Conservation (phyloP, 352 stramenopile species). For the Globisporangium heterothallicum region DNA sequence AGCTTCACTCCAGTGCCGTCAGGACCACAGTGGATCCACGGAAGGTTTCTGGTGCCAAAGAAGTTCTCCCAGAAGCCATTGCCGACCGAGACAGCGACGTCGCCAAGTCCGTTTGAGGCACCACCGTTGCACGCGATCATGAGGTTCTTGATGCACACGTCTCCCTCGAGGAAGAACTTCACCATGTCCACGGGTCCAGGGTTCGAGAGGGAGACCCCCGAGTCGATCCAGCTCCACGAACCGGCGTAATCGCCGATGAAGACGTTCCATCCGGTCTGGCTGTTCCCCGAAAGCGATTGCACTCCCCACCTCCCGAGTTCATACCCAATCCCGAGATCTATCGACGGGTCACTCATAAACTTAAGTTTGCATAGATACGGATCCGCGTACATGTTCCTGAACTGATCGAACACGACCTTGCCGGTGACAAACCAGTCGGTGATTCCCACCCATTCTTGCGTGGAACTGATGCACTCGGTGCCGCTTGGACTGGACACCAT, state of each 20-base stretch:
- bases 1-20: conserved; percentile 1
- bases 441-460: not conserved
- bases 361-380: not conserved
- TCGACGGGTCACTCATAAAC: not conserved
- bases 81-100: not conserved
- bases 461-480: not conserved
- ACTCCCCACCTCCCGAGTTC: not conserved
- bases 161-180: not conserved
- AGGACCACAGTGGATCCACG: not conserved
- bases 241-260: not conserved
- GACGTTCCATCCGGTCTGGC: not conserved
- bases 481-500: not conserved
- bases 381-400: not conserved
- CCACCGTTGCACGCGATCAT: not conserved
- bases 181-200: not conserved
- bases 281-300: not conserved
- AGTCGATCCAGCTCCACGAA: not conserved
- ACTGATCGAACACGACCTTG: conserved; percentile 3
- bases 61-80: conserved; percentile 1
- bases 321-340: not conserved
- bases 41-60: not conserved
- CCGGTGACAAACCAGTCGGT: not conserved
- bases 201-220: not conserved
- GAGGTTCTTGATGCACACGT: not conserved
- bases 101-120: not conserved